Conservation (phyloP, 352 stramenopile genomes). For the Pythium aristosporum region DNA sequence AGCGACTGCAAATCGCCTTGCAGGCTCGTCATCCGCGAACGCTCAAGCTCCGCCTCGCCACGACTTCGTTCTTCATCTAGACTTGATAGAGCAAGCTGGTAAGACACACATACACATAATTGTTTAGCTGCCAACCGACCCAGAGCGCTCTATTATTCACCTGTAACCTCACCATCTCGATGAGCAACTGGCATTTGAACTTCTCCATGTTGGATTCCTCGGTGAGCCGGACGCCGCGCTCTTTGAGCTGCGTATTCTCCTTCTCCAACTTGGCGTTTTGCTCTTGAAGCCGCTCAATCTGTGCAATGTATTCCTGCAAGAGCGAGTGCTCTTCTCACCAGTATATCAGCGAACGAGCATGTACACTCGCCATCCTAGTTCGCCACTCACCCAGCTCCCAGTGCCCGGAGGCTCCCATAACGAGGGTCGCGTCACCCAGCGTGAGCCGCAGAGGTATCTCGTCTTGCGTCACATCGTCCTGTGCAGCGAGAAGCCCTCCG, state of each 20-base stretch:
- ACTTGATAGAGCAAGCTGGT: conserved; percentile 74
- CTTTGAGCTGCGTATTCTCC: conserved; percentile 61
- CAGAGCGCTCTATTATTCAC: neutral
- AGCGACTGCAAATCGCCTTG: conserved; percentile 66
- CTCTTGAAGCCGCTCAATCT: conserved; percentile 35
- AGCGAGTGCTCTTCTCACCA: conserved; percentile 50
- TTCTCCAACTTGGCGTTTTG: conserved; percentile 47
- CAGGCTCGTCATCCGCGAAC: conserved; percentile 51
- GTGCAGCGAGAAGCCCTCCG: neutral
- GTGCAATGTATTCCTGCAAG: conserved; percentile 43
- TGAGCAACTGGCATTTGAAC: conserved; percentile 85
- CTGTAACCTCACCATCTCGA: conserved; percentile 59
- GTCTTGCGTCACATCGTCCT: conserved; percentile 7
- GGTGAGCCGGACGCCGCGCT: conserved; percentile 56
- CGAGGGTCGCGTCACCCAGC: conserved; percentile 52
- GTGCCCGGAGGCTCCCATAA: conserved; percentile 38
- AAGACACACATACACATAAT: neutral
- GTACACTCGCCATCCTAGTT: neutral
- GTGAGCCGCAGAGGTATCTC: conserved; percentile 63
- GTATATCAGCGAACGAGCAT: neutral
- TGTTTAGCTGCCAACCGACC: neutral
- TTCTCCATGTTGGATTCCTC: conserved; percentile 88
- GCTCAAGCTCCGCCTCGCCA: conserved; percentile 59
- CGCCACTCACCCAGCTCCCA: conserved; percentile 64
- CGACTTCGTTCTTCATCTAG: conserved; percentile 77